These are phyloP conservation scores for Trichoderma sp. DNA, from an alignment of 2,329 filamentous ascomycete genomes.

Conservation along the genomic window DNA sequence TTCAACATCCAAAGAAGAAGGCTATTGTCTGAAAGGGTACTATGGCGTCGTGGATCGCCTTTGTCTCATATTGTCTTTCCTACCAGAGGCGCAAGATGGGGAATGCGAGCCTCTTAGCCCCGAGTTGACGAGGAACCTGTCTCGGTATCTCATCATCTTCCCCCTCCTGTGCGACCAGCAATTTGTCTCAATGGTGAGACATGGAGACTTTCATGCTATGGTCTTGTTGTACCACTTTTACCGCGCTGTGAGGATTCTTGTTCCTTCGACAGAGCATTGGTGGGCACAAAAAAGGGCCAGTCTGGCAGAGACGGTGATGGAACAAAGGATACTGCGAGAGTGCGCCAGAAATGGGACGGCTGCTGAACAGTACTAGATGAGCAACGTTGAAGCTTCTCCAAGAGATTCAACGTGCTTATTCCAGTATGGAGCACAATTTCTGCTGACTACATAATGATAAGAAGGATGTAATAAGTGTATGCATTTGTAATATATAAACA, in stretches of 20 bases:
- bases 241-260: conserved; percentile 6
- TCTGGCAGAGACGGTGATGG: neutral
- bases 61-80: neutral
- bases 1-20: neutral
- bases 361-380: neutral
- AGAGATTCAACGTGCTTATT: neutral
- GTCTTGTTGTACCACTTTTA: conserved; percentile 14
- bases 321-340: neutral
- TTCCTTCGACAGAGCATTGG: conserved; percentile 16
- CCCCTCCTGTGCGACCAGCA: neutral
- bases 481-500: neutral
- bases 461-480: neutral
- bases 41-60: neutral
- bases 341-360: neutral
- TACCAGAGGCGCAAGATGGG: neutral
- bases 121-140: neutral
- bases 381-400: neutral
- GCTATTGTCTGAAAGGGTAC: neutral
- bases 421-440: neutral
- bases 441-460: neutral
- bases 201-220: neutral
- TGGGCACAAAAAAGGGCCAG: neutral
- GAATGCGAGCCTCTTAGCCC: neutral
- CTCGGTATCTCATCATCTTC: neutral
- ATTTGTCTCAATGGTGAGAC: neutral